phyloP scores from a whole-genome alignment of 2,329 filamentous ascomycete genomes.

The Alternaria viburni region DNA sequence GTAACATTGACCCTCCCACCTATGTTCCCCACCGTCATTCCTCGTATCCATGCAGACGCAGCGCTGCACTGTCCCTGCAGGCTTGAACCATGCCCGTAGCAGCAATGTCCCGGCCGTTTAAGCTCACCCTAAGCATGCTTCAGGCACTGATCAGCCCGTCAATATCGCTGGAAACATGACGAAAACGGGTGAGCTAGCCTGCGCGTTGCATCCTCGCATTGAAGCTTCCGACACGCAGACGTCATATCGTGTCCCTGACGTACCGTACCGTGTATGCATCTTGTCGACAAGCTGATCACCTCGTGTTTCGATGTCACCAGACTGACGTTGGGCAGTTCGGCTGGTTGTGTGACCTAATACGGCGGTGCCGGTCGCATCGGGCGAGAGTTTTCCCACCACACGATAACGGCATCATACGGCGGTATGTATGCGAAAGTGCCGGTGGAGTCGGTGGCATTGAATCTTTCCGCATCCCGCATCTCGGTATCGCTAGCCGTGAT shows the following conservation, averaged over 20 bases:
- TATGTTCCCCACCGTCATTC: not conserved
- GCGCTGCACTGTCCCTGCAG: slow-evolving; percentile 1
- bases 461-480: not conserved
- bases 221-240: not conserved
- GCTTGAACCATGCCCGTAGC: not conserved
- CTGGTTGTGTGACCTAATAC: not conserved
- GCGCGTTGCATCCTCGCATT: not conserved
- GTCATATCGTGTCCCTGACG: not conserved
- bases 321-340: not conserved
- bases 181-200: not conserved
- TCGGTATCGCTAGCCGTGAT: not conserved
- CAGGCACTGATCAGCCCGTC: not conserved
- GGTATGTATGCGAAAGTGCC: not conserved
- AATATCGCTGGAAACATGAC: not conserved
- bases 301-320: not conserved
- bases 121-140: not conserved
- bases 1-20: not conserved
- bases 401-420: not conserved
- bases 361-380: not conserved
- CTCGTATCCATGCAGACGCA: not conserved
- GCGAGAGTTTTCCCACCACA: not conserved
- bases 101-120: not conserved
- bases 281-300: not conserved
- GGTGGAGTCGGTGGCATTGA: not conserved
- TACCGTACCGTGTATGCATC: not conserved